These are phyloP conservation scores for Tricholoma flavovirens DNA, from an alignment of 768 basidiomycete genomes.

Conservation along the genomic window DNA sequence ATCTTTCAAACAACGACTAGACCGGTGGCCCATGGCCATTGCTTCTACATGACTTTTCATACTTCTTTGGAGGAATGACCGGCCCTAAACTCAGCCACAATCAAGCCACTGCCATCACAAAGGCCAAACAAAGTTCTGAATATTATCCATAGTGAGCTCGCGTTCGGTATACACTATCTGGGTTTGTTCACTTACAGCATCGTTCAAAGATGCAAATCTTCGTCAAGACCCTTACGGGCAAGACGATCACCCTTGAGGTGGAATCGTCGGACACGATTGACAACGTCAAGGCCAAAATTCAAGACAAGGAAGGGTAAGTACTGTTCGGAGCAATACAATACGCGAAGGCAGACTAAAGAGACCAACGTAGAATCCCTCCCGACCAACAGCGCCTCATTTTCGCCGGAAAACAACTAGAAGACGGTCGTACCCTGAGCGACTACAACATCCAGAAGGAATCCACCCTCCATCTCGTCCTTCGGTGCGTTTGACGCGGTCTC, in stretches of 20 bases:
- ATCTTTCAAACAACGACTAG: no score
- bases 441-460: constrained; percentile 99
- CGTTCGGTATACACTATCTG: constrained; percentile 9
- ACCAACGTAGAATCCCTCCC: constrained; percentile 66
- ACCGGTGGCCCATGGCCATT: no score
- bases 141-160: constrained; percentile 25
- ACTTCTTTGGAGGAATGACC: no score
- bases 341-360: neutral
- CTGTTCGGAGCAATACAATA: neutral
- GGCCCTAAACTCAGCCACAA: constrained; percentile 39
- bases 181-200: constrained; percentile 10
- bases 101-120: constrained; percentile 10
- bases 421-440: constrained; percentile 92
- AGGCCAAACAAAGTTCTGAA: constrained; percentile 2
- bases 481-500: constrained; percentile 41
- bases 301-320: constrained; percentile 52
- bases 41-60: no score
- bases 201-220: constrained; percentile 45
- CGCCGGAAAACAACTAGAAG: constrained; percentile 98
- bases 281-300: constrained; percentile 81
- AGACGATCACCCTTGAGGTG: constrained; percentile 99
- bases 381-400: constrained; percentile 96
- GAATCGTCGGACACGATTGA: constrained; percentile 96
- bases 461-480: constrained; percentile 94
- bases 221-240: constrained; percentile 83